A percentile compares a stretch with the other conserved stretches of the same genome.
phyloP scores from a whole-genome alignment of 495 filamentous ascomycete genomes.

The Bacidia rubella region DNA sequence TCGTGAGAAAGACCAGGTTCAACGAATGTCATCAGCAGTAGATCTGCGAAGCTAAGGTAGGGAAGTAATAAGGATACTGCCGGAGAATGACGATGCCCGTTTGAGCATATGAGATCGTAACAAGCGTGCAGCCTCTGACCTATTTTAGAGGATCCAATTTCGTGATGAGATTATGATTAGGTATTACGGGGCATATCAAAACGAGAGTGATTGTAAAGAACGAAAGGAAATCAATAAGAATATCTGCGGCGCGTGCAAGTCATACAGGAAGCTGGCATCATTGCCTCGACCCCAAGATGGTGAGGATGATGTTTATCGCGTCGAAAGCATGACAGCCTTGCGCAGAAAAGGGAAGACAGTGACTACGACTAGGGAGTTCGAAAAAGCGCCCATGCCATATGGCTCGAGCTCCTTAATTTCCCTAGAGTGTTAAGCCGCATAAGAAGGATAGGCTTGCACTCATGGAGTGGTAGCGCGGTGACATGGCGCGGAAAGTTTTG shows the following conservation, averaged over 20 bases:
- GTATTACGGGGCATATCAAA: neutral
- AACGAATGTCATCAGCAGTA: neutral
- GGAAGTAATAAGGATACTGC: slow-evolving; percentile 9
- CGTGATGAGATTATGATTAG: neutral
- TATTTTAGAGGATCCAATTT: slow-evolving; percentile 10
- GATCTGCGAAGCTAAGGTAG: neutral
- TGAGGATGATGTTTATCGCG: neutral
- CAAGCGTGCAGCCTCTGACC: slow-evolving; percentile 1
- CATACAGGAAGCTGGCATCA: neutral
- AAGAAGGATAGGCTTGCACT: neutral
- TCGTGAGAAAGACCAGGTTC: neutral
- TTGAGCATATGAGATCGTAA: neutral
- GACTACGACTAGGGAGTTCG: neutral
- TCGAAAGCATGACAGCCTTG: neutral
- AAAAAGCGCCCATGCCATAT: neutral
- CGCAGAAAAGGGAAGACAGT: neutral
- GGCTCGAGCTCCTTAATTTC: slow-evolving; percentile 10
- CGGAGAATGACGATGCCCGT: slow-evolving; percentile 7
- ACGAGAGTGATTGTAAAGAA: neutral
- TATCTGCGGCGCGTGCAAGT: neutral
- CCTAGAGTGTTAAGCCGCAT: neutral
- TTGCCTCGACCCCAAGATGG: neutral
- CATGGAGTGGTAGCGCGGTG: slow-evolving; percentile 7
- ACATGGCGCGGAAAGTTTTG: slow-evolving; percentile 10
- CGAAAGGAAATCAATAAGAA: neutral